Base-by-base conservation (phyloP, 306 rosid species). In the Gastrolobium villosum region DNA sequence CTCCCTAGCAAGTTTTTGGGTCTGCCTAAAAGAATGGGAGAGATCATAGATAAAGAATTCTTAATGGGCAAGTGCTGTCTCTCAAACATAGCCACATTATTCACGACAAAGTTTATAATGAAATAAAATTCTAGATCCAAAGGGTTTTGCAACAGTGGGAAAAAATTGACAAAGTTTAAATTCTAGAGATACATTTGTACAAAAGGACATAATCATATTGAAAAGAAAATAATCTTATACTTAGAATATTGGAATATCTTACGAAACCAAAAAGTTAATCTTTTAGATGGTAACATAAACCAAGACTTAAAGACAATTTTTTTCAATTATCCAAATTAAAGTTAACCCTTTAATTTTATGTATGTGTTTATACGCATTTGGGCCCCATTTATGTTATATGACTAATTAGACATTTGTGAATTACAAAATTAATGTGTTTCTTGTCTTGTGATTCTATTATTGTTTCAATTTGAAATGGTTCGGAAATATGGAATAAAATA, bases 401-500 rank as follows among this genome's bases (percentile, higher is more conserved):
- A 68, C 13, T 68, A 8, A 30, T 68, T 13, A 3, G 44, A 37
- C 31, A 37, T 63, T 7, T 4, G 32, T 36, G 75, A 43, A 10
- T 26, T 28, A 28, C 55, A 26, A 3, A 10, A n/a, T n/a, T n/a
- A n/a, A 28, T 65, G 20, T 28, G 9, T 49, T 20, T 20, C 26
- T 20, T 20, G 26, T 10, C 48, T 43, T 7, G 65, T 43, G 55
- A 73, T 59, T 40, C 34, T 13, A 13, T 56, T 6, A 7, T 10
- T 2, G 15, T 37, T 46, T 62, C 36, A 49, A 37, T 39, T 62
- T 54, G 31, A 67, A 56, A 10, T 66, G 5, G 20, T 14, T 14
- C 7, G 20, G n/a, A 77, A 7, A 10, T 28, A 50, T 3, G n/a
- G 14, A 32, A 52, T 44, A 82, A 54, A 72, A 56, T 56, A 65